phyloP scores from a whole-genome alignment of 2,329 filamentous ascomycete species.

The Cladophialophora immunda region DNA sequence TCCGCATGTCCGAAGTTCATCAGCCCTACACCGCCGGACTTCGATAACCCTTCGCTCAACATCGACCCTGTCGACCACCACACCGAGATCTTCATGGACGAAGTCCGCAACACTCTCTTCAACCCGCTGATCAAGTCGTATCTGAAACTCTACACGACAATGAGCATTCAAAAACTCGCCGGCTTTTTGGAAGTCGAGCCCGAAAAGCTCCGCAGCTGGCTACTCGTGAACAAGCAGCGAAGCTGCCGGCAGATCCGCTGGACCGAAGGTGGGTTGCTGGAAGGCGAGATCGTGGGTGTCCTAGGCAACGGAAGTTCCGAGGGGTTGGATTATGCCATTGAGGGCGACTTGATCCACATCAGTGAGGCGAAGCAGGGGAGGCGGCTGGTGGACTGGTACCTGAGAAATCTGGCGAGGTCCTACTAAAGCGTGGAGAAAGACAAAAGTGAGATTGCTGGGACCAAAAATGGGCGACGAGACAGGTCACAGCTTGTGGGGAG shows the following conservation, averaged over 20 bases:
- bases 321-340: slow-evolving; percentile 88
- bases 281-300: slow-evolving; percentile 78
- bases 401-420: slow-evolving; percentile 93
- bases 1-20: slow-evolving; percentile 99
- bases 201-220: slow-evolving; percentile 92
- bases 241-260: slow-evolving; percentile 89
- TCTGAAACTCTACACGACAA: slow-evolving; percentile 98
- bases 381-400: slow-evolving; percentile 98
- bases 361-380: slow-evolving; percentile 98
- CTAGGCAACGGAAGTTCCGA: slow-evolving; percentile 77
- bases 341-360: slow-evolving; percentile 97
- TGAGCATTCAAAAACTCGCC: slow-evolving; percentile 98
- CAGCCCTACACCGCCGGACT: slow-evolving; percentile 94
- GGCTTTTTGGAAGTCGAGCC: slow-evolving; percentile 96
- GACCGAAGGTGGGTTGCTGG: slow-evolving; percentile 86
- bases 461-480: not conserved
- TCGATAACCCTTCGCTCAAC: slow-evolving; percentile 95
- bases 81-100: slow-evolving; percentile 97
- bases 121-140: slow-evolving; percentile 98
- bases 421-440: slow-evolving; percentile 67
- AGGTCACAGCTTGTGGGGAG: too few relatives aligned
- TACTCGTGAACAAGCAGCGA: slow-evolving; percentile 98
- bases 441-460: not conserved
- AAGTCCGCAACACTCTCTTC: slow-evolving; percentile 98
- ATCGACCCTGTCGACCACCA: slow-evolving; percentile 98